Evolutionary conservation across 208 protist genomes (phyloP), one percentile per base, ranked within the genome.

Genomic region (Phytomonas serpens): DNA sequence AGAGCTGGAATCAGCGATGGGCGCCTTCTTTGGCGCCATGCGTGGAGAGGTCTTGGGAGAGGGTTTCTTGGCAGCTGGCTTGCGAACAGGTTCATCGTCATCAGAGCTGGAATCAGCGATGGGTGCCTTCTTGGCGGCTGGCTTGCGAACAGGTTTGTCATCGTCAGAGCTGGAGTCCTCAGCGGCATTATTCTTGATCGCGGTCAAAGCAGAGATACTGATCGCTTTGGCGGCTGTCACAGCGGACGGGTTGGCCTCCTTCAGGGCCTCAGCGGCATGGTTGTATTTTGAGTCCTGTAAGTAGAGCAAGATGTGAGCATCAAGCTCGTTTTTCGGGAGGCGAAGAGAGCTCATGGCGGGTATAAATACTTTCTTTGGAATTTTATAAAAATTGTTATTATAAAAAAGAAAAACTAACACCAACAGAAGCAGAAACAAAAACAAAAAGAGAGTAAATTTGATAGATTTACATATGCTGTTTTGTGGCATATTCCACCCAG

Each of bases 261-360:
- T 80, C 7, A 96, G 79, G 11, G 84, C 88, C 0, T 85, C 79
- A n/a, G 88, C 91, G 34, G 88, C 84, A 29, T 82, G 72, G 34
- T 71, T 77, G 81, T 92, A 93, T 40, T 84, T 87, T 64, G 69
- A 72, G 27, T 92, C 81, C 75, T 90, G 77, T 31, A 96, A 65
- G 81, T 96, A 96, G 64, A 82, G 80, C 80, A 84, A 92, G 47
- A 96, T 90, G 68, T 96, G 91, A 71, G 91, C 88, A 68, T 93
- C 85, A 3, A 96, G 76, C 77, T 92, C 85, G 67, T 93, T 79
- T 74, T 94, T 91, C 11, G 87, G 76, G 30, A 95, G 79, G 40
- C 80, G 80, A 32, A 91, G 75, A 33, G 79, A 82, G 68, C 81
- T 84, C 33, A 63, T 80, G 51, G 30, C 19, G 4, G 32, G 36